A percentile compares a stretch with the other conserved stretches of the same genome.
These are phyloP conservation scores for Coleophoma eucalyptorum DNA, from an alignment of 2,329 filamentous ascomycete species.

Conservation along the genomic window DNA sequence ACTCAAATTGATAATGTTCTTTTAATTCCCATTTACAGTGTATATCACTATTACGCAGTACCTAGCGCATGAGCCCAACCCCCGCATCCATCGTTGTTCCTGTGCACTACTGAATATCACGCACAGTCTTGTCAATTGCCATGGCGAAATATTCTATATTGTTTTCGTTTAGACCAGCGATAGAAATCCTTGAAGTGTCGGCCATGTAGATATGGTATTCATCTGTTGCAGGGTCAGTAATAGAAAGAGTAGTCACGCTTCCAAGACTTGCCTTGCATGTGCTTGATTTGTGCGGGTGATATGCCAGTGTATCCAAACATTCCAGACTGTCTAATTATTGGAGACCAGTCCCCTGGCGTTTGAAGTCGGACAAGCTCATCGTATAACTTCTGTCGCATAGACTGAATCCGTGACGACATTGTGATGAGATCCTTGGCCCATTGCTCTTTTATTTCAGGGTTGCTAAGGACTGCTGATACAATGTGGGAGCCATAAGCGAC, in stretches of 20 bases:
- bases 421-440: conserved; percentile 32
- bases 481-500: conserved; percentile 32
- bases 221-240: conserved; percentile 14
- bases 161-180: conserved; percentile 33
- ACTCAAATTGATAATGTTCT: too few species aligned
- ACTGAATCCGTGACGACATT: conserved; percentile 32
- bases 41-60: too few species aligned
- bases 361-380: conserved; percentile 25
- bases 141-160: conserved; percentile 30
- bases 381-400: conserved; percentile 31
- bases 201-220: conserved; percentile 35
- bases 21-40: too few species aligned
- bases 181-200: conserved; percentile 32
- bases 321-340: conserved; percentile 32
- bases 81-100: too few species aligned
- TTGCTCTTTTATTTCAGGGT: conserved; percentile 21
- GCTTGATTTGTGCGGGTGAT: conserved; percentile 39
- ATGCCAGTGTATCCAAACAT: conserved; percentile 46
- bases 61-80: too few species aligned
- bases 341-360: conserved; percentile 33
- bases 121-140: conserved; percentile 12
- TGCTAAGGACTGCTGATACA: conserved; percentile 28
- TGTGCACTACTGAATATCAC: not conserved
- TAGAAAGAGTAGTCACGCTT: not conserved
- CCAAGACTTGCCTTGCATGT: conserved; percentile 10